Evolutionary conservation across 129 eudicot genomes (phyloP).

Genomic region (Tagetes patula): DNA sequence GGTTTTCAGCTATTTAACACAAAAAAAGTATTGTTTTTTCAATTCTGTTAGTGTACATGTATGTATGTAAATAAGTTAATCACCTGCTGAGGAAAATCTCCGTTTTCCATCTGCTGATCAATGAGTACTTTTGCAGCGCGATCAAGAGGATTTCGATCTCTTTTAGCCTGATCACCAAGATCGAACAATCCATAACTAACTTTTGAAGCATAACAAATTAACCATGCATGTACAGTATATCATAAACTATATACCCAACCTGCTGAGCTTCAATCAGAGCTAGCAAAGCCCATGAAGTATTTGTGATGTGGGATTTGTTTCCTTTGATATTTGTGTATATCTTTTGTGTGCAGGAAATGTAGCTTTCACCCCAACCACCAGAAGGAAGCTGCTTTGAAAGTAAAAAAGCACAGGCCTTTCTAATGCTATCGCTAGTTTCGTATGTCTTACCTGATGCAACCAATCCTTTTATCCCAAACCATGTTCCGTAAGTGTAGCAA

Average conservation of each 20-base stretch:
- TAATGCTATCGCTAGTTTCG: constrained; percentile 39
- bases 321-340: constrained; percentile 50
- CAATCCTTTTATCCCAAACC: constrained; percentile 74
- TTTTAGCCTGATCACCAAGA: constrained; percentile 41
- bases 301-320: constrained; percentile 51
- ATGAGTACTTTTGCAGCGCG: constrained; percentile 61
- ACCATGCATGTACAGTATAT: neutral
- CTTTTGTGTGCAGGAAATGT: constrained; percentile 51
- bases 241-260: constrained; percentile 30
- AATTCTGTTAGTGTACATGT: neutral
- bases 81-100: constrained; percentile 81
- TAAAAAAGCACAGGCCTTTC: constrained; percentile 66
- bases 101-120: constrained; percentile 65
- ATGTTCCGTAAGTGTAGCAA: constrained; percentile 83
- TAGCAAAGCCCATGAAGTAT: constrained; percentile 80
- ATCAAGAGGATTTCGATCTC: constrained; percentile 59
- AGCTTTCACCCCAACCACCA: constrained; percentile 89
- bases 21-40: too few relatives aligned
- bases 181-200: neutral
- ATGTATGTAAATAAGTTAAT: neutral
- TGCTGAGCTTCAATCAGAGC: constrained; percentile 74
- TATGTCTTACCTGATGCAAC: constrained; percentile 48
- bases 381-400: constrained; percentile 58
- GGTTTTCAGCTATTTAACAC: too few relatives aligned
- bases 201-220: neutral